Conservation (phyloP, 2,329 filamentous ascomycete species). For the Beauveria australis region DNA sequence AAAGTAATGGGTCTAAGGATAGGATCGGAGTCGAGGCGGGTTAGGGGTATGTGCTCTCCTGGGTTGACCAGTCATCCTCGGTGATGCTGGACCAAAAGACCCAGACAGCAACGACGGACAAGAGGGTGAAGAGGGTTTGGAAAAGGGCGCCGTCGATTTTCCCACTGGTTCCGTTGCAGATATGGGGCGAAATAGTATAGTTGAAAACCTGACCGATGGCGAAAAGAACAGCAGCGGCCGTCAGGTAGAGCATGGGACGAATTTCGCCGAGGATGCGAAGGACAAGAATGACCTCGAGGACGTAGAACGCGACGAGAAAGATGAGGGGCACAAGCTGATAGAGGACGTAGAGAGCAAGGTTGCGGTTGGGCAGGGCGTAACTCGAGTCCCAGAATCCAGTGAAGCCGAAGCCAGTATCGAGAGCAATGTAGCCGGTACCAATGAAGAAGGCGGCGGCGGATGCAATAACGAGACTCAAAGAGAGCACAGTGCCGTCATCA, state of each 20-base stretch:
- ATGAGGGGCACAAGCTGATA: constrained; percentile 86
- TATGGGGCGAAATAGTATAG: constrained; percentile 84
- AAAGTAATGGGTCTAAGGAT: constrained; percentile 11
- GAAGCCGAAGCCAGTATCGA: constrained; percentile 86
- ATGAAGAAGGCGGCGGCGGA: constrained; percentile 71
- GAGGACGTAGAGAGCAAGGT: constrained; percentile 84
- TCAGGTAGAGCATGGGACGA: constrained; percentile 86
- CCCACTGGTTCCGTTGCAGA: constrained; percentile 74
- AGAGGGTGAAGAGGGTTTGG: constrained; percentile 82
- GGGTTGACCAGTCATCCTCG: constrained; percentile 89
- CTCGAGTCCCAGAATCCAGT: constrained; percentile 68
- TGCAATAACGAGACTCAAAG: constrained; percentile 62
- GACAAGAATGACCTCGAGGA: constrained; percentile 77
- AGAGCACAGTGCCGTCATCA: constrained; percentile 85
- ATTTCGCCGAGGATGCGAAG: constrained; percentile 78
- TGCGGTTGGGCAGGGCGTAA: constrained; percentile 51
- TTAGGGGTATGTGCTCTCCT: constrained; percentile 32
- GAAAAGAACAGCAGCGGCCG: constrained; percentile 68
- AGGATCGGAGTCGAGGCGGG: not conserved
- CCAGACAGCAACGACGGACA: constrained; percentile 79
- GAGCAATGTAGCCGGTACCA: constrained; percentile 88
- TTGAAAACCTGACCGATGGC: constrained; percentile 93
- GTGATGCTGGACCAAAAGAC: constrained; percentile 98
- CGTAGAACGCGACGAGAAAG: constrained; percentile 80
- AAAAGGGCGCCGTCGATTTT: constrained; percentile 92